Evolutionary conservation across 192 early-diverging fungal genomes (phyloP).

Genomic region (Coemansia aciculifera): DNA sequence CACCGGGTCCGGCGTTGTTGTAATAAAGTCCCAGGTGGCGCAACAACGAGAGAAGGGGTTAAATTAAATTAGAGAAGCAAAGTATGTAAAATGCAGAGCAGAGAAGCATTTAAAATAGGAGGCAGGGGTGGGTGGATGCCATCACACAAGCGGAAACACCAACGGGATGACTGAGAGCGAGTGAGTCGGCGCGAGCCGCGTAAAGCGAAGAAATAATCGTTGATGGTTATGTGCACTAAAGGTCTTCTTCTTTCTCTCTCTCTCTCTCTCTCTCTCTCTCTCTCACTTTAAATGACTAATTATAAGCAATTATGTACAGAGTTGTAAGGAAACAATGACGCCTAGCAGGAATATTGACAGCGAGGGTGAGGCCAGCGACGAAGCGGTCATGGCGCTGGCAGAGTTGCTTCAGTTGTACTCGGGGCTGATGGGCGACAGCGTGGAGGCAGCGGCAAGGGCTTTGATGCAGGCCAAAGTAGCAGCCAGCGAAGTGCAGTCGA

Average conservation of each 20-base stretch:
- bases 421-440: slow-evolving; percentile 35
- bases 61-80: background rate
- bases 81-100: background rate
- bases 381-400: slow-evolving; percentile 13
- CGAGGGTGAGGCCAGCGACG: background rate
- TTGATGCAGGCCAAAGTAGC: slow-evolving; percentile 44
- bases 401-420: slow-evolving; percentile 47
- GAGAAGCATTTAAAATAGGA: background rate
- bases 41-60: background rate
- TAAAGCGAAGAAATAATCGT: background rate
- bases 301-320: background rate
- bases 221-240: too few relatives aligned
- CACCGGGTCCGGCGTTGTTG: background rate
- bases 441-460: slow-evolving; percentile 44
- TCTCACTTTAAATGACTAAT: background rate
- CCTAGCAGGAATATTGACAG: slow-evolving; percentile 1
- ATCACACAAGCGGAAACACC: background rate
- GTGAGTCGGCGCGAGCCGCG: background rate
- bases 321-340: background rate
- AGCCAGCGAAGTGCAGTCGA: slow-evolving; percentile 18
- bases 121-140: too few relatives aligned
- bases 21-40: background rate
- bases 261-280: background rate
- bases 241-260: too few relatives aligned
- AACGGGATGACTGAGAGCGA: background rate